Base-by-base conservation (phyloP, 768 basidiomycete genomes). In the Naematelia encephala region DNA sequence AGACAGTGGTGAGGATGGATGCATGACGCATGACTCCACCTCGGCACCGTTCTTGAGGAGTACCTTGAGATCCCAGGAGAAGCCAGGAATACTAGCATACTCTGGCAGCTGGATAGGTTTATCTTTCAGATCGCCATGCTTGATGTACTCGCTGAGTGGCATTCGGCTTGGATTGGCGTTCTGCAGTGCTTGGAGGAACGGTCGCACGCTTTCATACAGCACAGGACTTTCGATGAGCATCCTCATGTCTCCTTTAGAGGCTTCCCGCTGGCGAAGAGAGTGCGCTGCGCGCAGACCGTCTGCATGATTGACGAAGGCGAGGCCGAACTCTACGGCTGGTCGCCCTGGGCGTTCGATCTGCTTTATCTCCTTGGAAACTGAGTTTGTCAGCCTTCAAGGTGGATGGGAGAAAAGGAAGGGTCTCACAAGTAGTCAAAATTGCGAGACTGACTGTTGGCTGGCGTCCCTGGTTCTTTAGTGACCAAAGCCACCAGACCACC, bases 161-260 rank as follows among this genome's bases (percentile, higher is more conserved):
- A 88, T 59, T 1, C 76, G 70, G 48, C 82, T 81, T 0, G 87
- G 85, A 54, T 85, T 86, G 1, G 78, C 75, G 19, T 57, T 52
- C 60, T 83, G 80, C 2, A 89, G 79, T 0, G 83, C 81, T 57
- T 86, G 81, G 13, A 89, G 79, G 77, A 88, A 88, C 0, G 87
- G 87, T 5, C 85, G 79, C 29, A 86, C 82, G 0, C 85, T 79
- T 59, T 87, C 87, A 59, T 82, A 87, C 82, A 88, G 82, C 57
- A 88, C 82, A 0, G 83, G 81, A 0, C 51, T 46, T 34, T 64
- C 62, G 43, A 64, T 23, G 22, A 60, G 39, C 27, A 59, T 19
- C 13, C 55, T 52, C 27, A 42, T 63, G 13, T 28, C 34, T 22
- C 19, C 34, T 19, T 14, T 16, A 5, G 46, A 14, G 21, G 11